Evolutionary conservation across 768 basidiomycete species (phyloP), one percentile per base, ranked within the genome.

Genomic region (Calocera viscosa): DNA sequence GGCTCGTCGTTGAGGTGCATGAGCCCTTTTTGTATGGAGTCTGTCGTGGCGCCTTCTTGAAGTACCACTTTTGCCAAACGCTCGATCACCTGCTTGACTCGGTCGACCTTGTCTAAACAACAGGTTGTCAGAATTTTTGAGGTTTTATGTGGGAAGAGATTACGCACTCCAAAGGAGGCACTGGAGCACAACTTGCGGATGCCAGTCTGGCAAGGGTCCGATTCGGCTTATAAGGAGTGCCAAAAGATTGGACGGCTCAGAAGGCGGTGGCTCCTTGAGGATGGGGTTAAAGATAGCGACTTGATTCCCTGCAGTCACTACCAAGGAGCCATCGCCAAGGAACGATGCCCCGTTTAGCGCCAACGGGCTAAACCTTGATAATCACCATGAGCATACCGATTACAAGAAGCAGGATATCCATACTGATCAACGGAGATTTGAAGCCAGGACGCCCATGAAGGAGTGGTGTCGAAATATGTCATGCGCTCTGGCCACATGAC

Each of bases 401-500:
- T 60, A 2, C 26, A 2, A 2, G 30, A 5, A 32, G 24, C 53
- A 60, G 10, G 22, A 28, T 8, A 2, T 19, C 14, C 53, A 26
- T 60, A 60, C 53, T 60, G 2, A 32, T 60, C 30, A 5, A 60
- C 53, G 14, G 24, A 28, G 30, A 60, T 19, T 5, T 60, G 53
- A 26, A 60, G 53, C 82, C 71, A 88, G 86, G 60, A 85, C 78
- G 2, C 82, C 92, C 94, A 94, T 11, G 87, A 87, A 26, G 89
- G 86, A 41, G 84, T 85, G 66, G 86, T 83, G 70, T 90, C 89
- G 43, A 92, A 91, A 75, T 97, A 95, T 2, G 89, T 91, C 84
- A 91, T 89, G 26, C 94, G 83, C 75, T 94, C 90, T 72, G 94
- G 91, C 72, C 89, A 94, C n/a, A 95, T 78, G n/a, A 97, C 77